Evolutionary conservation across 2,329 filamentous ascomycete species (phyloP).

Genomic region (Penicillium sp.): DNA sequence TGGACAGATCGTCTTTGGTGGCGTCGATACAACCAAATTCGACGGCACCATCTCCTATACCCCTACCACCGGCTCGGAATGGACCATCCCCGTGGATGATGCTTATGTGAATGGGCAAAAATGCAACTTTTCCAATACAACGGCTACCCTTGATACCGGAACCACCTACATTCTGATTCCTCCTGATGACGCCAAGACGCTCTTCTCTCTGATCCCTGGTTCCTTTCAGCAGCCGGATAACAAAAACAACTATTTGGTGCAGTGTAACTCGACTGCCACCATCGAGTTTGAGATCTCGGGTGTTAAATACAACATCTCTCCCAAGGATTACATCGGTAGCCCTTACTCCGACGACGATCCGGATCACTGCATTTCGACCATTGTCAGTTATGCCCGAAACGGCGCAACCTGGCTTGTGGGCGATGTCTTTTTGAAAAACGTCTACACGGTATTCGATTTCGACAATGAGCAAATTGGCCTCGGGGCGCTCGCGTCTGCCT

Average conservation of each 20-base stretch:
- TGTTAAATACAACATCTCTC: slow-evolving; percentile 61
- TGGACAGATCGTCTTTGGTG: slow-evolving; percentile 75
- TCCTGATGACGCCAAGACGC: slow-evolving; percentile 57
- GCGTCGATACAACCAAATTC: slow-evolving; percentile 63
- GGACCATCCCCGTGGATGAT: slow-evolving; percentile 69
- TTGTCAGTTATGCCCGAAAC: slow-evolving; percentile 69
- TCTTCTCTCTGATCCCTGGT: slow-evolving; percentile 66
- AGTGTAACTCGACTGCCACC: slow-evolving; percentile 62
- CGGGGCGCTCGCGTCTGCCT: slow-evolving; percentile 20
- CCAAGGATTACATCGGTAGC: slow-evolving; percentile 64
- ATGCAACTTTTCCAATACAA: slow-evolving; percentile 51
- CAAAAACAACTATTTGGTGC: slow-evolving; percentile 62
- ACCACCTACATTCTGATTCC: slow-evolving; percentile 77
- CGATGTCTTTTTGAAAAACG: slow-evolving; percentile 83
- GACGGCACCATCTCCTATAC: slow-evolving; percentile 67
- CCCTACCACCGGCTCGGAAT: slow-evolving; percentile 56
- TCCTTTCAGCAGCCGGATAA: slow-evolving; percentile 51
- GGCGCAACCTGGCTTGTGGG: slow-evolving; percentile 70
- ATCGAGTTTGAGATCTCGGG: slow-evolving; percentile 67
- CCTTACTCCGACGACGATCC: slow-evolving; percentile 18
- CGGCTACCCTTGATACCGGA: slow-evolving; percentile 77
- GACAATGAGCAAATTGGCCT: slow-evolving; percentile 51
- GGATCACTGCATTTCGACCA: slow-evolving; percentile 59
- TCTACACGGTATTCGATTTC: slow-evolving; percentile 79
- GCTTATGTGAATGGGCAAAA: slow-evolving; percentile 59